Conservation (phyloP, 1,139 yeast species). For the Kurtzmaniella quercitrusa region DNA sequence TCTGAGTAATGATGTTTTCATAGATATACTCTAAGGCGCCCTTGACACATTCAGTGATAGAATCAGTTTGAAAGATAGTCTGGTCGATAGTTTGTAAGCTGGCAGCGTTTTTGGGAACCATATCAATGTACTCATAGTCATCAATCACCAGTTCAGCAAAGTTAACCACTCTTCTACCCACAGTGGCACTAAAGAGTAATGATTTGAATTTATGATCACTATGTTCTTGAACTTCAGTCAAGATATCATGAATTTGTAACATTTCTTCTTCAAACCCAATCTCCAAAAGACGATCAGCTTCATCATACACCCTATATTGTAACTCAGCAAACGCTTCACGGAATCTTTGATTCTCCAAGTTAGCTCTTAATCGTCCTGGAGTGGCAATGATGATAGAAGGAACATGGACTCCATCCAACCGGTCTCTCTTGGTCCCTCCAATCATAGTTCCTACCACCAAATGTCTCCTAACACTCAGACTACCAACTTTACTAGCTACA, state of each 20-base stretch:
- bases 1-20: slow-evolving; percentile 21
- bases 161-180: slow-evolving; percentile 59
- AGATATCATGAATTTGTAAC: slow-evolving; percentile 35
- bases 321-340: slow-evolving; percentile 49
- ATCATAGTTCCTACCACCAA: slow-evolving; percentile 25
- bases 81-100: slow-evolving; percentile 80
- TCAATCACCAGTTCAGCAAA: slow-evolving; percentile 65
- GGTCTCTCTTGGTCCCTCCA: slow-evolving; percentile 34
- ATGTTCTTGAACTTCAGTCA: slow-evolving; percentile 40
- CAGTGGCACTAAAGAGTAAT: slow-evolving; percentile 83
- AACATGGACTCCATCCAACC: slow-evolving; percentile 12
- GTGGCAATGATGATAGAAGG: slow-evolving; percentile 73
- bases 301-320: slow-evolving; percentile 72
- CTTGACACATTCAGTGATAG: slow-evolving; percentile 46
- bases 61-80: slow-evolving; percentile 47
- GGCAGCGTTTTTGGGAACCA: slow-evolving; percentile 74
- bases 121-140: slow-evolving; percentile 67
- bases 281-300: slow-evolving; percentile 80
- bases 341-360: slow-evolving; percentile 43
- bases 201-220: slow-evolving; percentile 44
- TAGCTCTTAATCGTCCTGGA: slow-evolving; percentile 80
- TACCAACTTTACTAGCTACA: slow-evolving; percentile 22
- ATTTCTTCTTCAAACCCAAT: slow-evolving; percentile 70
- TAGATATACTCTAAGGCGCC: slow-evolving; percentile 49
- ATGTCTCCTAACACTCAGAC: slow-evolving; percentile 8